Evolutionary conservation across 2,329 filamentous ascomycete genomes (phyloP).

Genomic region (Colletotrichum trifolii): DNA sequence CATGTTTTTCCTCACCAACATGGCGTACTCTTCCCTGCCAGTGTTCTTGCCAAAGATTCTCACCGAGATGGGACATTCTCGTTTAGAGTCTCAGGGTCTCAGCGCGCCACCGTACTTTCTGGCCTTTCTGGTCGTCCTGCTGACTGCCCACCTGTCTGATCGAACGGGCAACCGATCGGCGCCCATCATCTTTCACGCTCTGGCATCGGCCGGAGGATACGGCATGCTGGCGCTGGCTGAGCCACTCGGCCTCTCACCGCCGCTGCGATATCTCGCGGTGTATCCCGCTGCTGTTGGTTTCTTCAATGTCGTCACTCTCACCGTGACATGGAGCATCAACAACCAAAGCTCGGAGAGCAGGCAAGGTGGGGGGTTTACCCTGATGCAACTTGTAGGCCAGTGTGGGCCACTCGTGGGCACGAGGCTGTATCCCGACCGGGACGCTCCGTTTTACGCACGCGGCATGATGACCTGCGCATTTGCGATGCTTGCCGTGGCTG

Average conservation of each 20-base stretch:
- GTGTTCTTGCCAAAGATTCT: conserved; percentile 89
- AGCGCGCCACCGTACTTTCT: conserved; percentile 84
- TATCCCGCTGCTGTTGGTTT: conserved; percentile 85
- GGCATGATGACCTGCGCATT: conserved; percentile 73
- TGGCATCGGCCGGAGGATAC: conserved; percentile 72
- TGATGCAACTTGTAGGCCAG: conserved; percentile 86
- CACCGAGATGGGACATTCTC: conserved; percentile 77
- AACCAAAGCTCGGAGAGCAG: conserved; percentile 78
- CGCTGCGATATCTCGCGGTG: conserved; percentile 76
- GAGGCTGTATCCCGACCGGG: conserved; percentile 69
- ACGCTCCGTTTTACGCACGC: conserved; percentile 69
- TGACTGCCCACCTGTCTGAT: conserved; percentile 80
- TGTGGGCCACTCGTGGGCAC: conserved; percentile 79
- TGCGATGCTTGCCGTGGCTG: conserved; percentile 71
- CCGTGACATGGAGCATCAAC: conserved; percentile 90
- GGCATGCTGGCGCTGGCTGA: conserved; percentile 69
- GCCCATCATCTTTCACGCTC: conserved; percentile 76
- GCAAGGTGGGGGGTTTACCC: conserved; percentile 80
- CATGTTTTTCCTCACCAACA: conserved; percentile 90
- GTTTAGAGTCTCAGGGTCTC: conserved; percentile 78
- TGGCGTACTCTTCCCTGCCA: conserved; percentile 87
- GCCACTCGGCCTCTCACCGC: conserved; percentile 54
- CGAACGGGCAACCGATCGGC: conserved; percentile 68
- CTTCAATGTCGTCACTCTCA: conserved; percentile 84
- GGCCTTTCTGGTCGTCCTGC: conserved; percentile 77